Percentiles rank a stretch among this genome's conserved stretches.
Conservation (phyloP, 768 basidiomycete species). For the Nevesoporus exiguus region DNA sequence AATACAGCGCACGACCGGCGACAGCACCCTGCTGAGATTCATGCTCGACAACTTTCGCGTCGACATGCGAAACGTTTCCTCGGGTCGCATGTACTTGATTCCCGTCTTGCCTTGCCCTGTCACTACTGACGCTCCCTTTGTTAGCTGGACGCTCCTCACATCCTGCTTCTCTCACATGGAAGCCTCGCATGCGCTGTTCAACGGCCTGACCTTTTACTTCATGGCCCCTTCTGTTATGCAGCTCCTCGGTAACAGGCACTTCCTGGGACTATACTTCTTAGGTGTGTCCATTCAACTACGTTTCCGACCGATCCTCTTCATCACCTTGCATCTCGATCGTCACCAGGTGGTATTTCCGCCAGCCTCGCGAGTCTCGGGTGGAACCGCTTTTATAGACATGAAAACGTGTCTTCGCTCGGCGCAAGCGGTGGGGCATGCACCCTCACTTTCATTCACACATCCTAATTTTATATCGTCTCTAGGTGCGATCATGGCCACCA, state of each 20-base stretch:
- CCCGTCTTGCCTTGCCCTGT: neutral
- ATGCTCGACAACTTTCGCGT: conserved; percentile 64
- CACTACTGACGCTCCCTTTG: neutral
- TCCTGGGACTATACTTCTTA: conserved; percentile 71
- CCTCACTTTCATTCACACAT: neutral
- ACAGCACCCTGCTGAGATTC: conserved; percentile 38
- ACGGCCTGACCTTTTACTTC: conserved; percentile 76
- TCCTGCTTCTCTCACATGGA: conserved; percentile 68
- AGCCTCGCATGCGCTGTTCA: conserved; percentile 63
- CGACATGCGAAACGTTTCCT: conserved; percentile 54
- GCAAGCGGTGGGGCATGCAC: conserved; percentile 60
- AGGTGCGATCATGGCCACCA: conserved; percentile 70
- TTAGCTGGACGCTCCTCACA: conserved; percentile 74
- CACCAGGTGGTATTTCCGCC: conserved; percentile 56
- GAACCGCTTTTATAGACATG: conserved; percentile 35
- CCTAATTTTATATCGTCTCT: conserved; percentile 2
- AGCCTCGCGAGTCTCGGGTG: conserved; percentile 48
- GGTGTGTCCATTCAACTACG: conserved; percentile 37
- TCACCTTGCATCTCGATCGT: neutral
- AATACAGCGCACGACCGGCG: conserved; percentile 38
- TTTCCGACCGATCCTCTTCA: neutral
- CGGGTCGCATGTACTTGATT: conserved; percentile 60
- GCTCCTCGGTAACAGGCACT: conserved; percentile 62
- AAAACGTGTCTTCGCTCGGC: conserved; percentile 45
- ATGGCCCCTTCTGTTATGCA: conserved; percentile 63